Percentiles rank a stretch among this genome's conserved stretches.
phyloP scores from a whole-genome alignment of 2,329 filamentous ascomycete genomes.

The Alternaria rosae region DNA sequence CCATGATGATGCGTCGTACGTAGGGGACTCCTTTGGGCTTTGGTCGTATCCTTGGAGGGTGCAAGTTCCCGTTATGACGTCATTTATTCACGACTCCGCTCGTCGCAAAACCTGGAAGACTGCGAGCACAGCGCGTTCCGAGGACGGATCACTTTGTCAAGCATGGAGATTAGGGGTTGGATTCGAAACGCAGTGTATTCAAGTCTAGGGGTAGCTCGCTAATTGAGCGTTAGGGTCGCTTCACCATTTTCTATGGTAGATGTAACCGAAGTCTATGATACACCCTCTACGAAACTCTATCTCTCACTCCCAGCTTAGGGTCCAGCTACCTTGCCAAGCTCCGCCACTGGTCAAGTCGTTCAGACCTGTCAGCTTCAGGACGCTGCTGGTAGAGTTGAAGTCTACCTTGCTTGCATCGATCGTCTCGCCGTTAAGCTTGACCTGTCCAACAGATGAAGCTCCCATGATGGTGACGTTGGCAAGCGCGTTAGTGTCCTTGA shows the following conservation, averaged over 20 bases:
- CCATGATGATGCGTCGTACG: slow-evolving; percentile 1
- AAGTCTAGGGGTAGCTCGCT: not conserved
- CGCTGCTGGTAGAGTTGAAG: slow-evolving; percentile 58
- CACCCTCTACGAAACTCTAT: not conserved
- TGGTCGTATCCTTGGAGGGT: not conserved
- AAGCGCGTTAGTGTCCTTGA: slow-evolving; percentile 64
- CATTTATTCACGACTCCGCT: slow-evolving; percentile 23
- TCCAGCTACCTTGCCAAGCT: slow-evolving; percentile 67
- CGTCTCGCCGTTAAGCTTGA: slow-evolving; percentile 58
- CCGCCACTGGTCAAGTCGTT: slow-evolving; percentile 59
- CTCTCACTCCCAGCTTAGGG: slow-evolving; percentile 61
- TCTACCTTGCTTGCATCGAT: slow-evolving; percentile 56
- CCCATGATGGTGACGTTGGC: slow-evolving; percentile 71
- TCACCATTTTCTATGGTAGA: not conserved
- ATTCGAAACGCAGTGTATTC: not conserved
- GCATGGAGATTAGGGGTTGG: not conserved
- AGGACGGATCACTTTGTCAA: not conserved
- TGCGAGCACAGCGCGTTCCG: slow-evolving; percentile 10
- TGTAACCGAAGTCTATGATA: not conserved
- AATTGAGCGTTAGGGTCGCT: not conserved
- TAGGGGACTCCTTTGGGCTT: not conserved
- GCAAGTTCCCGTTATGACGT: slow-evolving; percentile 25
- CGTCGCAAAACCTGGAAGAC: slow-evolving; percentile 25
- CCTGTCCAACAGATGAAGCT: slow-evolving; percentile 52
- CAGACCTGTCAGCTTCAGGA: slow-evolving; percentile 62